phyloP scores from a whole-genome alignment of 352 stramenopile species.

The Pythium pectinolyticum region DNA sequence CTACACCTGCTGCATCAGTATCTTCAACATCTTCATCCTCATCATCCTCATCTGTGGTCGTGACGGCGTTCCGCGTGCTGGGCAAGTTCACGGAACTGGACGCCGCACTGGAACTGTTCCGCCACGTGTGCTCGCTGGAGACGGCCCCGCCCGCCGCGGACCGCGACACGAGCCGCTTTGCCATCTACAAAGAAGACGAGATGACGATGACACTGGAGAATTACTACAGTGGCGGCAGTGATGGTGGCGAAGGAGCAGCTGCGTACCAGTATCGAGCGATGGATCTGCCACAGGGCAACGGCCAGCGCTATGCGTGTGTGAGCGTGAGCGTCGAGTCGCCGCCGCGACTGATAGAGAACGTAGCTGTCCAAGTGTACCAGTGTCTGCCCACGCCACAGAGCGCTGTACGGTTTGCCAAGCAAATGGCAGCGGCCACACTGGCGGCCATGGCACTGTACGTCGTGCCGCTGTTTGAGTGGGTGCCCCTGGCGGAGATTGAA shows the following conservation, averaged over 20 bases:
- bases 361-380: slow-evolving; percentile 76
- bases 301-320: slow-evolving; percentile 76
- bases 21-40: neutral
- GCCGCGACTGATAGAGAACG: slow-evolving; percentile 43
- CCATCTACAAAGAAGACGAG: slow-evolving; percentile 81
- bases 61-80: slow-evolving; percentile 62
- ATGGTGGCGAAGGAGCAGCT: neutral
- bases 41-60: neutral
- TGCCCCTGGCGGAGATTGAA: slow-evolving; percentile 64
- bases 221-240: slow-evolving; percentile 30
- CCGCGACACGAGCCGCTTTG: slow-evolving; percentile 57
- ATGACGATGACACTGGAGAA: slow-evolving; percentile 81
- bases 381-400: slow-evolving; percentile 81
- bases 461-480: slow-evolving; percentile 82
- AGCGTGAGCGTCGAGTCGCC: slow-evolving; percentile 41
- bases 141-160: slow-evolving; percentile 19
- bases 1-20: neutral
- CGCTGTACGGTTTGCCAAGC: slow-evolving; percentile 66
- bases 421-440: slow-evolving; percentile 50
- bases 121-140: slow-evolving; percentile 62
- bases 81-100: slow-evolving; percentile 70
- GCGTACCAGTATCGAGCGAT: slow-evolving; percentile 47
- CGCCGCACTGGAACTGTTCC: slow-evolving; percentile 67
- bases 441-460: slow-evolving; percentile 49
- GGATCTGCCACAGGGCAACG: slow-evolving; percentile 52